Evolutionary conservation across 768 basidiomycete genomes (phyloP).

Genomic region (Kwoniella shandongensis): DNA sequence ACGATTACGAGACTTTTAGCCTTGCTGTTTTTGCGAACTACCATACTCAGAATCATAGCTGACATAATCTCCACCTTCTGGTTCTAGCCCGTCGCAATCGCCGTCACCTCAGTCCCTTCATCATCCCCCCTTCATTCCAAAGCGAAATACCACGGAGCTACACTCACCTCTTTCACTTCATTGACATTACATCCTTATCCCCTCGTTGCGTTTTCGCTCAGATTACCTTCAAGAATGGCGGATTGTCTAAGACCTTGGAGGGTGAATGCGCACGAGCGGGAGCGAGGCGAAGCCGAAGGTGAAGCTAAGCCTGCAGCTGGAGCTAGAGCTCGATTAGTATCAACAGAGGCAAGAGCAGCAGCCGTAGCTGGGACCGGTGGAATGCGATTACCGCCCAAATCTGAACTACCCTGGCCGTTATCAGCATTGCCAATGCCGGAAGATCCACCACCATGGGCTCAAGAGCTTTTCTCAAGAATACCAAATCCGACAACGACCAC

Average conservation of each 20-base stretch:
- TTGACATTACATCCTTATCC: slow-evolving; percentile 86
- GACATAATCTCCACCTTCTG: too few relatives aligned
- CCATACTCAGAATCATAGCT: too few relatives aligned
- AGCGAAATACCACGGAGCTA: slow-evolving; percentile 74
- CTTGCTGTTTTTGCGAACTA: too few relatives aligned
- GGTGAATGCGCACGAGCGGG: too few relatives aligned
- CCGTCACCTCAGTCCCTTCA: slow-evolving; percentile 60
- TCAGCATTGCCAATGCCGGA: slow-evolving; percentile 16
- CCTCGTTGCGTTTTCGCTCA: slow-evolving; percentile 82
- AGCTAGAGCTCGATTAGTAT: too few relatives aligned
- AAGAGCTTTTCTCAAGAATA: slow-evolving; percentile 5
- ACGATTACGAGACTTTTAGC: too few relatives aligned
- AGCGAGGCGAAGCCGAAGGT: background rate
- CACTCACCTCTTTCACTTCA: slow-evolving; percentile 88
- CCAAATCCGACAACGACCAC: slow-evolving; percentile 10
- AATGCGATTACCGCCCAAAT: slow-evolving; percentile 5
- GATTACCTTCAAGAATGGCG: slow-evolving; percentile 86
- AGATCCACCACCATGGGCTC: slow-evolving; percentile 15
- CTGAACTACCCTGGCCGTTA: slow-evolving; percentile 14
- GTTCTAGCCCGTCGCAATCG: slow-evolving; percentile 82
- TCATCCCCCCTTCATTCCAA: slow-evolving; percentile 11
- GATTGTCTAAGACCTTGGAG: slow-evolving; percentile 36
- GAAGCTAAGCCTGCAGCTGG: too few relatives aligned
- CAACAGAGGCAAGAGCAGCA: background rate
- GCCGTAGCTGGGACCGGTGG: background rate